Percentiles rank a stretch among this genome's conserved stretches.
Evolutionary conservation across 306 rosid genomes (phyloP).

Genomic region (Echinosophora koreensis): DNA sequence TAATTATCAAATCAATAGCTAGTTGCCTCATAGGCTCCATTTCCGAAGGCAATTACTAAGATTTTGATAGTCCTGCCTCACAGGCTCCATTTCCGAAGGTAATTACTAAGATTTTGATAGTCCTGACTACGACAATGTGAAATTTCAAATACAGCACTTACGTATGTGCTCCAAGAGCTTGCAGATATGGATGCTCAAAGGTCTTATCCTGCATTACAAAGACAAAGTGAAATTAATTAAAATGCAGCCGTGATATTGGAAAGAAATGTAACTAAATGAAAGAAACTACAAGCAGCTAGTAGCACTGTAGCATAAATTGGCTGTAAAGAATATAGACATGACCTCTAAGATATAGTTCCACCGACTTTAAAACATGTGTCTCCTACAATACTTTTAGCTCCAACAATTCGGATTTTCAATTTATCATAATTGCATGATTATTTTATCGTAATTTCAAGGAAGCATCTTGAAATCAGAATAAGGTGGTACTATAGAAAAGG

Average conservation of each 20-base stretch:
- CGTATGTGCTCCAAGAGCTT: conserved; percentile 96
- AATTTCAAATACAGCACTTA: conserved; percentile 50
- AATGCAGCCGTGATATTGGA: neutral
- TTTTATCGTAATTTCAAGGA: neutral
- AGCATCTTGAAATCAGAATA: neutral
- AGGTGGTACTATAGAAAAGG: neutral
- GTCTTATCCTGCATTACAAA: conserved; percentile 87
- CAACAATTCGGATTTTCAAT: neutral
- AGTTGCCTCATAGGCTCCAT: conserved; percentile 12
- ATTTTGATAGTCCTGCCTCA: conserved; percentile 27
- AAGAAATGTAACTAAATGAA: neutral
- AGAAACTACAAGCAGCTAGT: neutral
- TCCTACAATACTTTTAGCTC: neutral
- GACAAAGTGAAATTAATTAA: conserved; percentile 21
- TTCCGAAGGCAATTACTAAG: conserved; percentile 32
- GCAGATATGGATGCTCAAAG: conserved; percentile 85
- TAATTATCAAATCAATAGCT: conserved; percentile 3
- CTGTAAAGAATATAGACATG: conserved; percentile 23
- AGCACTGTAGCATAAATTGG: conserved; percentile 8
- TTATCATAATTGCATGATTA: neutral
- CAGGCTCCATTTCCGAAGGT: conserved; percentile 7
- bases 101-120: conserved; percentile 37
- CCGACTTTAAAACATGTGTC: conserved; percentile 29
- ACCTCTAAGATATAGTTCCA: neutral
- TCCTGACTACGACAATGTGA: neutral